A percentile compares a stretch with the other conserved stretches of the same genome.
Evolutionary conservation across 2,329 filamentous ascomycete species (phyloP).

Genomic region (Fusarium citri): DNA sequence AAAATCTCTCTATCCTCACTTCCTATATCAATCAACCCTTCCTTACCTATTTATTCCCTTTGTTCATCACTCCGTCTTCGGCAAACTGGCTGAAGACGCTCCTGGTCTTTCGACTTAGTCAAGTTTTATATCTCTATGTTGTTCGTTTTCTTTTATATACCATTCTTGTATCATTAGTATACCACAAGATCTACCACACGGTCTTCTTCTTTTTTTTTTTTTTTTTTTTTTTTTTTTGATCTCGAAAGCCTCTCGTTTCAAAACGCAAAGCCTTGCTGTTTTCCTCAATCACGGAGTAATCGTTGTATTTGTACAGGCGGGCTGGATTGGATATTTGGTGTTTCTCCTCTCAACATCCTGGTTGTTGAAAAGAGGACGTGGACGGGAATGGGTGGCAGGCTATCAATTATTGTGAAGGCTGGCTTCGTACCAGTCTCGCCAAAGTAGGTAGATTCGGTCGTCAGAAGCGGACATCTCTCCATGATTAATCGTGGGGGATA

Average conservation of each 20-base stretch:
- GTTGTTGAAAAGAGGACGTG: constrained; percentile 9
- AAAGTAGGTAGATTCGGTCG: constrained; percentile 16
- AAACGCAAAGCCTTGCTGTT: constrained; percentile 13
- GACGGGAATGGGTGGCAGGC: background rate
- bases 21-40: background rate
- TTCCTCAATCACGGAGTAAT: constrained; percentile 23
- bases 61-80: constrained; percentile 1
- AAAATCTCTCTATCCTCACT: background rate
- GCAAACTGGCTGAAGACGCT: background rate
- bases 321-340: constrained; percentile 7
- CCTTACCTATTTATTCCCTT: constrained; percentile 15
- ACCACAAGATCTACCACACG: constrained; percentile 10
- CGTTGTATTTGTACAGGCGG: constrained; percentile 26
- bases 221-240: background rate
- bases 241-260: constrained; percentile 17
- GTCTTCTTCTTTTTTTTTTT: constrained; percentile 25
- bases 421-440: background rate
- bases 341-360: constrained; percentile 15
- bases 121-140: background rate
- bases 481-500: background rate
- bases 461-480: background rate
- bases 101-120: constrained; percentile 1
- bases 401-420: constrained; percentile 1
- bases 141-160: constrained; percentile 31
- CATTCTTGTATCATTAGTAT: constrained; percentile 43